Conservation (phyloP, 352 stramenopile species). For the Phytophthora agathidicida region DNA sequence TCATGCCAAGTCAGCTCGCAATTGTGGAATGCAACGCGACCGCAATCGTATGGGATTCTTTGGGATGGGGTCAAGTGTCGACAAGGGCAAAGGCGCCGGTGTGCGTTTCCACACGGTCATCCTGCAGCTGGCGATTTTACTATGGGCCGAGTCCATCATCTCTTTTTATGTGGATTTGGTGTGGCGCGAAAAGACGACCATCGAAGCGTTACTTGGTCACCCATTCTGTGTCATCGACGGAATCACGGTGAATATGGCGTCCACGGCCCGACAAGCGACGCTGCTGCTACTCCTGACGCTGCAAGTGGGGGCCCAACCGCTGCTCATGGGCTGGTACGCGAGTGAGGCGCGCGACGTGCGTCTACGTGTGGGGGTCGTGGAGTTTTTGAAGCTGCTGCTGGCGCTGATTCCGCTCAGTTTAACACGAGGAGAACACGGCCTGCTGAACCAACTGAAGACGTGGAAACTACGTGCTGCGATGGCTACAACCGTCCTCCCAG, state of each 20-base stretch:
- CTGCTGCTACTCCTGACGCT: slow-evolving; percentile 71
- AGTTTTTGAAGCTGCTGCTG: slow-evolving; percentile 74
- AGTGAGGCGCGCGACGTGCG: slow-evolving; percentile 60
- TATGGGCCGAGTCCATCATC: too few species aligned
- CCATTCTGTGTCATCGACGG: too few species aligned
- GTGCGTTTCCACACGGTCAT: slow-evolving; percentile 11
- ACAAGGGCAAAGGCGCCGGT: slow-evolving; percentile 20
- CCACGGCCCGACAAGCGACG: slow-evolving; percentile 48
- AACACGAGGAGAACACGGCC: slow-evolving; percentile 39
- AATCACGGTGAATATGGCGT: slow-evolving; percentile 22
- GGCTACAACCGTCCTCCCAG: slow-evolving; percentile 68
- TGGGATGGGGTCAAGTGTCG: slow-evolving; percentile 15
- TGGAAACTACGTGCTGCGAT: slow-evolving; percentile 65
- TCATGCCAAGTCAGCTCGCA: slow-evolving; percentile 2
- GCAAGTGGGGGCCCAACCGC: slow-evolving; percentile 79
- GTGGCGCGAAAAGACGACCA: too few species aligned
- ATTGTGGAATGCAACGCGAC: slow-evolving; percentile 16
- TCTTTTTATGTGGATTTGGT: too few species aligned
- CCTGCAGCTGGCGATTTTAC: too few species aligned
- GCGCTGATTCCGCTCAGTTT: slow-evolving; percentile 65
- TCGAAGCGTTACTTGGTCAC: too few species aligned
- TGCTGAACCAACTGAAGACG: slow-evolving; percentile 60
- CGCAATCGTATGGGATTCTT: slow-evolving; percentile 9
- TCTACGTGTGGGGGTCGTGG: slow-evolving; percentile 79
- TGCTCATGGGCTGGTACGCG: slow-evolving; percentile 82